Conservation (phyloP, 345 rosid species). For the Lumnitzera littorea region DNA sequence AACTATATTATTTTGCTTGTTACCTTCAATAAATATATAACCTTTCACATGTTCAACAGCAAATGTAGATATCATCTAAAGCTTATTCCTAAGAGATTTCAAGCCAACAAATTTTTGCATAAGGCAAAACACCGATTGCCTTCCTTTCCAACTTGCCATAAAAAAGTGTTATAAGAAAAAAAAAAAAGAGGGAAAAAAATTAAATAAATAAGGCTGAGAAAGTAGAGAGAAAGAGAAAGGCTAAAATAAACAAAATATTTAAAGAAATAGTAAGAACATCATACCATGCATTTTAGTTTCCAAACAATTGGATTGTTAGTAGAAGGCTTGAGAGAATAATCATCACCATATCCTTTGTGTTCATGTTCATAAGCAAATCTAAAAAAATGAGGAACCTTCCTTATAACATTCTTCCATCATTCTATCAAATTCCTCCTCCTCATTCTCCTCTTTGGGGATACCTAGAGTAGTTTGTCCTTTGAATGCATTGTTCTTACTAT, state of each 20-base stretch:
- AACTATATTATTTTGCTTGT: constrained; percentile 49
- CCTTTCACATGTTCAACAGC: constrained; percentile 74
- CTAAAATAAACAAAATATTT: not conserved
- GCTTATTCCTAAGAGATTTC: constrained; percentile 44
- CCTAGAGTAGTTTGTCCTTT: constrained; percentile 30
- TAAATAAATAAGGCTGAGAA: not conserved
- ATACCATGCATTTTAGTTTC: constrained; percentile 93
- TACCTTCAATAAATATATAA: constrained; percentile 71
- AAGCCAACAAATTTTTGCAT: constrained; percentile 92
- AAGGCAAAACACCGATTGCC: constrained; percentile 70
- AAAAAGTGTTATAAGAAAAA: constrained; percentile 11
- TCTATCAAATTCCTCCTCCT: constrained; percentile 74
- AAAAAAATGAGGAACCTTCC: constrained; percentile 30
- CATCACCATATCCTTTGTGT: constrained; percentile 43
- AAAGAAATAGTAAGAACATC: constrained; percentile 1
- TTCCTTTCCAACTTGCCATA: constrained; percentile 71
- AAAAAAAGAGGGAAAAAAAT: not conserved
- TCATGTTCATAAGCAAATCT: constrained; percentile 51
- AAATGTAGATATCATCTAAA: constrained; percentile 68
- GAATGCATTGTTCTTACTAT: constrained; percentile 32
- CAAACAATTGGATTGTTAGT: constrained; percentile 60
- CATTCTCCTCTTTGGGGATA: constrained; percentile 74
- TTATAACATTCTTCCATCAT: constrained; percentile 82
- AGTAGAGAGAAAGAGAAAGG: not conserved
- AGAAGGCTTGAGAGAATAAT: constrained; percentile 39